A percentile compares a stretch with the other conserved stretches of the same genome.
phyloP scores from a whole-genome alignment of 345 rosid species.

The Arabidopsis suecica region DNA sequence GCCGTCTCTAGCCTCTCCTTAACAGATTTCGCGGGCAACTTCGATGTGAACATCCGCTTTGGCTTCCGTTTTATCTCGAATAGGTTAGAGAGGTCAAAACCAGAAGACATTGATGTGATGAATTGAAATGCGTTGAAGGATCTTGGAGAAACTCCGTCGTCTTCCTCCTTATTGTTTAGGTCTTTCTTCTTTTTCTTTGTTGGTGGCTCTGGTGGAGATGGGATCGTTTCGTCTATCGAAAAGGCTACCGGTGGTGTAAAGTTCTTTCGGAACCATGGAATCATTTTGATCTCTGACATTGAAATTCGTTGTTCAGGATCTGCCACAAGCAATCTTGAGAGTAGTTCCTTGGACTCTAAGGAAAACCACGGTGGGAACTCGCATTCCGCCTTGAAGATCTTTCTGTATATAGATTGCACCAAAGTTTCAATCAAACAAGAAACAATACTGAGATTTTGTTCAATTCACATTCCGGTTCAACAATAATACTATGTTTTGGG shows the following conservation, averaged over 20 bases:
- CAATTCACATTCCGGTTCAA: neutral
- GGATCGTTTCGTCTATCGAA: slow-evolving; percentile 45
- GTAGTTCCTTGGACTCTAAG: slow-evolving; percentile 53
- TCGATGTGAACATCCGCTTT: slow-evolving; percentile 67
- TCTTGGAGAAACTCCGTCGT: slow-evolving; percentile 36
- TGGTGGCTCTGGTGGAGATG: slow-evolving; percentile 39
- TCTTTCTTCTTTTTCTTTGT: slow-evolving; percentile 32
- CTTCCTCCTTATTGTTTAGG: neutral
- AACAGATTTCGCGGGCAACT: slow-evolving; percentile 50
- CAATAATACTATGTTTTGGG: neutral
- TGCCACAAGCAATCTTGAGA: slow-evolving; percentile 62
- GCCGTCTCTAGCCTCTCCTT: slow-evolving; percentile 58
- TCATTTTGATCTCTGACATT: slow-evolving; percentile 61
- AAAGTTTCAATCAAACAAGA: slow-evolving; percentile 2
- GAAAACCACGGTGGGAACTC: slow-evolving; percentile 77
- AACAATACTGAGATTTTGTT: neutral
- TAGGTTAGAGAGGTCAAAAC: slow-evolving; percentile 74
- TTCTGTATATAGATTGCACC: slow-evolving; percentile 54
- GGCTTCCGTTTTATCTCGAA: slow-evolving; percentile 60
- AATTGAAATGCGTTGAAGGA: slow-evolving; percentile 76
- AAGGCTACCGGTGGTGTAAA: slow-evolving; percentile 50
- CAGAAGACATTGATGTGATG: slow-evolving; percentile 82
- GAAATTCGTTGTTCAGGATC: slow-evolving; percentile 71
- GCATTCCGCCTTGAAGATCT: slow-evolving; percentile 63
- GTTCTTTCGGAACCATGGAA: slow-evolving; percentile 74